Evolutionary conservation across 1,284 basidiomycete species (phyloP).

Genomic region (Pascua sp.): DNA sequence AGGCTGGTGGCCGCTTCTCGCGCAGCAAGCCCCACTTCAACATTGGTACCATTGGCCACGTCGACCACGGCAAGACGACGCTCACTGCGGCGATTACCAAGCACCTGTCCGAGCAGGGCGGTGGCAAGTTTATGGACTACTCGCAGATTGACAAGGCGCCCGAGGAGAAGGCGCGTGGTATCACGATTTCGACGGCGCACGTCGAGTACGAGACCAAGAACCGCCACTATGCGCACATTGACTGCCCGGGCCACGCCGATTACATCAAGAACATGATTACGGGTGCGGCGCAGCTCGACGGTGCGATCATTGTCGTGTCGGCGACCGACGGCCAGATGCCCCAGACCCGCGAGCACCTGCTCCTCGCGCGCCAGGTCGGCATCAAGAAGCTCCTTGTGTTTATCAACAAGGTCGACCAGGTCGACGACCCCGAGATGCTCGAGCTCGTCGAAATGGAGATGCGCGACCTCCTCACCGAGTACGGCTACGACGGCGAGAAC

Average conservation of each 20-base stretch:
- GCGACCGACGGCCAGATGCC: constrained; percentile 99
- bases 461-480: constrained; percentile 88
- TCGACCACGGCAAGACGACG: constrained; percentile 94
- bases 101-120: constrained; percentile 76
- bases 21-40: constrained; percentile 94
- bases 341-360: constrained; percentile 96
- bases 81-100: constrained; percentile 98
- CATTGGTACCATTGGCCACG: constrained; percentile 89
- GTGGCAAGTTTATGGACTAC: constrained; percentile 95
- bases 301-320: constrained; percentile 94
- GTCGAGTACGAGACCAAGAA: constrained; percentile 94
- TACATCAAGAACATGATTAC: constrained; percentile 99
- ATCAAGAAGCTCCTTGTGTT: constrained; percentile 98
- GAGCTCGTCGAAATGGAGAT: constrained; percentile 99
- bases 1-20: constrained; percentile 67
- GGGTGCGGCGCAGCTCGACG: constrained; percentile 98
- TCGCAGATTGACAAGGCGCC: constrained; percentile 99
- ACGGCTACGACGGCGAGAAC: constrained; percentile 94
- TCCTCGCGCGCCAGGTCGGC: constrained; percentile 96
- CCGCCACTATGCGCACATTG: constrained; percentile 98
- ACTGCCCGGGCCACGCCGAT: constrained; percentile 72
- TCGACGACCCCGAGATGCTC: constrained; percentile 96
- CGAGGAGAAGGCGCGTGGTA: constrained; percentile 98
- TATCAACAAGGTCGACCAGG: constrained; percentile 95
- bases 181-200: constrained; percentile 85